Percentiles rank a stretch among this genome's conserved stretches.
Conservation (phyloP, 495 filamentous ascomycete genomes). For the Viridothelium virens region DNA sequence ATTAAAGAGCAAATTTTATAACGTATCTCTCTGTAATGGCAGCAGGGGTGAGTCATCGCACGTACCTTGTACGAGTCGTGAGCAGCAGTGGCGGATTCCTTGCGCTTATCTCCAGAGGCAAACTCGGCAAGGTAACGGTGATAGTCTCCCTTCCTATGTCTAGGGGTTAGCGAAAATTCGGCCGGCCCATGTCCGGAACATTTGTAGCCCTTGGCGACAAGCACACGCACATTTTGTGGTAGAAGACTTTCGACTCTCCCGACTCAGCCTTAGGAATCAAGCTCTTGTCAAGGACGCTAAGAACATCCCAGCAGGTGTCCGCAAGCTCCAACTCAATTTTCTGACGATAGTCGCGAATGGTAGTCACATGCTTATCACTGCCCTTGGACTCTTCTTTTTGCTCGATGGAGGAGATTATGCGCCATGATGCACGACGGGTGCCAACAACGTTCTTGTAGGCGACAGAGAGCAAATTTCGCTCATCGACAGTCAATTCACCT, state of each 20-base stretch:
- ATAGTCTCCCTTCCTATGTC: conserved; percentile 94
- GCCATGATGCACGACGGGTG: conserved; percentile 97
- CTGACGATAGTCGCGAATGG: conserved; percentile 95
- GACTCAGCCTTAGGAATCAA: conserved; percentile 97
- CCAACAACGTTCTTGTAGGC: conserved; percentile 99
- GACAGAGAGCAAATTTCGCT: conserved; percentile 98
- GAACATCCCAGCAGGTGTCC: conserved; percentile 97
- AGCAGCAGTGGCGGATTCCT: conserved; percentile 86
- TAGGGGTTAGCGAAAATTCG: conserved; percentile 11
- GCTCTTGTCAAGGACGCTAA: conserved; percentile 88
- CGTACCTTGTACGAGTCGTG: conserved; percentile 91
- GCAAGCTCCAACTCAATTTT: conserved; percentile 98
- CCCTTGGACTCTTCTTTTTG: conserved; percentile 99
- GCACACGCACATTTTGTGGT: conserved; percentile 96
- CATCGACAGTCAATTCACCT: conserved; percentile 92
- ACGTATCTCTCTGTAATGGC: too few species aligned
- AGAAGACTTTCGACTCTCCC: conserved; percentile 99
- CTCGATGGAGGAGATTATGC: conserved; percentile 99
- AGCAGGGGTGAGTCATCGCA: background rate
- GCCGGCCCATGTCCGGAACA: background rate
- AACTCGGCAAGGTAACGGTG: conserved; percentile 99
- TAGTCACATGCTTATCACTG: conserved; percentile 89
- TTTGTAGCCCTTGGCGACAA: background rate
- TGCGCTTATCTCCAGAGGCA: conserved; percentile 94
- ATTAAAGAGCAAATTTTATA: too few species aligned